Evolutionary conservation across 2,329 filamentous ascomycete genomes (phyloP).

Genomic region (Diaporthe aspalathi): DNA sequence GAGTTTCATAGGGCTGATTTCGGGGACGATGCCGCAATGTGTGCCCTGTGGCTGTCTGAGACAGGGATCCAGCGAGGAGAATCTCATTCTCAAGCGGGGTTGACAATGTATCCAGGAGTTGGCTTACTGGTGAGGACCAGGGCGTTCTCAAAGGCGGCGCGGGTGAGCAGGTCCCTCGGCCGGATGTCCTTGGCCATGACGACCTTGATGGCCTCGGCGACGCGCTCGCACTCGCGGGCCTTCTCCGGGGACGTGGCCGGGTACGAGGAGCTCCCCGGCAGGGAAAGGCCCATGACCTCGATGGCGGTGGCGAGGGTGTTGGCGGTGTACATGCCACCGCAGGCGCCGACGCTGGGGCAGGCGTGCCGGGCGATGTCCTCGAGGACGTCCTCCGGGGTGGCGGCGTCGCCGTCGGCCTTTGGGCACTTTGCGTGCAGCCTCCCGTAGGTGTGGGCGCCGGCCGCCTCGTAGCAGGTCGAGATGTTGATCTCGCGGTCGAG

Average conservation of each 20-base stretch:
- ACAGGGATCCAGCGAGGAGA: too few relatives aligned
- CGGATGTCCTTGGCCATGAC: conserved; percentile 88
- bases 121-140: conserved; percentile 77
- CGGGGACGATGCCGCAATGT: too few relatives aligned
- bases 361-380: conserved; percentile 84
- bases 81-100: too few relatives aligned
- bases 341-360: conserved; percentile 80
- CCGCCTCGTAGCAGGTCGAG: conserved; percentile 87
- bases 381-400: conserved; percentile 81
- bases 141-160: conserved; percentile 86
- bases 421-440: conserved; percentile 78
- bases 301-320: conserved; percentile 95
- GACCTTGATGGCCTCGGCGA: conserved; percentile 79
- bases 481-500: conserved; percentile 87
- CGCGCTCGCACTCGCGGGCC: conserved; percentile 86
- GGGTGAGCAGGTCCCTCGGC: conserved; percentile 83
- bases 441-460: conserved; percentile 84
- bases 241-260: conserved; percentile 86
- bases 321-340: conserved; percentile 89
- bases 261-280: conserved; percentile 86
- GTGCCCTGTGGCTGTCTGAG: too few relatives aligned
- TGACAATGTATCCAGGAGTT: too few relatives aligned
- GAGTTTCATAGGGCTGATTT: too few relatives aligned
- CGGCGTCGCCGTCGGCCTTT: conserved; percentile 61
- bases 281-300: conserved; percentile 85